These are phyloP conservation scores for Pleodorina starrii DNA, from an alignment of 139 green algal species.

Conservation along the genomic window DNA sequence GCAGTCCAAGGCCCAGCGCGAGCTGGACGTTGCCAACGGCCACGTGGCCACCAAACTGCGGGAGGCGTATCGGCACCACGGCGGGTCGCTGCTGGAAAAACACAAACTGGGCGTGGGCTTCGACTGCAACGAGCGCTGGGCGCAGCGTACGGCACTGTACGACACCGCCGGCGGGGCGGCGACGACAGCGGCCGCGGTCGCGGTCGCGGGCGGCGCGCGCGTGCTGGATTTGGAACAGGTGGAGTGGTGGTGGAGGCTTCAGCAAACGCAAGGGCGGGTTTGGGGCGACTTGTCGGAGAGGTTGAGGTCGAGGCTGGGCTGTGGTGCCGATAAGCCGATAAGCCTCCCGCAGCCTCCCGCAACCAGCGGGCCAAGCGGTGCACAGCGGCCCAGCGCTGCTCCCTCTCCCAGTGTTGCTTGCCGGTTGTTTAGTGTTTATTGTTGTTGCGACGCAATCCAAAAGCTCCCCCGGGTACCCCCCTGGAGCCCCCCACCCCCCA, in stretches of 20 bases:
- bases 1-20: neutral
- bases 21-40: neutral
- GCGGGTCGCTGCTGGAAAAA: neutral
- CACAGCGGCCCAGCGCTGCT: too few species aligned
- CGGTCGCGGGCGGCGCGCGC: neutral
- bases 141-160: constrained; percentile 39
- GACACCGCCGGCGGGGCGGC: neutral
- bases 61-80: neutral
- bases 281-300: too few species aligned
- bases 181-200: neutral
- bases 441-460: too few species aligned
- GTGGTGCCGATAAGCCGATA: too few species aligned
- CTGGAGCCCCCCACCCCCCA: too few species aligned
- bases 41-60: constrained; percentile 22
- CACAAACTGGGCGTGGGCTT: constrained; percentile 4
- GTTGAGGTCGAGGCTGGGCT: too few species aligned
- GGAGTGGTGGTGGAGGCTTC: neutral
- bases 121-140: constrained; percentile 45
- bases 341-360: too few species aligned
- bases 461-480: too few species aligned
- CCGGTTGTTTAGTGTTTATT: too few species aligned
- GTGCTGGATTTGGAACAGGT: constrained; percentile 39
- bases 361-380: too few species aligned
- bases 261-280: too few species aligned
- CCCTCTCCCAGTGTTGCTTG: too few species aligned